Evolutionary conservation across 306 rosid genomes (phyloP), one percentile per base, ranked within the genome.

Genomic region (Oemleria cerasiformis): DNA sequence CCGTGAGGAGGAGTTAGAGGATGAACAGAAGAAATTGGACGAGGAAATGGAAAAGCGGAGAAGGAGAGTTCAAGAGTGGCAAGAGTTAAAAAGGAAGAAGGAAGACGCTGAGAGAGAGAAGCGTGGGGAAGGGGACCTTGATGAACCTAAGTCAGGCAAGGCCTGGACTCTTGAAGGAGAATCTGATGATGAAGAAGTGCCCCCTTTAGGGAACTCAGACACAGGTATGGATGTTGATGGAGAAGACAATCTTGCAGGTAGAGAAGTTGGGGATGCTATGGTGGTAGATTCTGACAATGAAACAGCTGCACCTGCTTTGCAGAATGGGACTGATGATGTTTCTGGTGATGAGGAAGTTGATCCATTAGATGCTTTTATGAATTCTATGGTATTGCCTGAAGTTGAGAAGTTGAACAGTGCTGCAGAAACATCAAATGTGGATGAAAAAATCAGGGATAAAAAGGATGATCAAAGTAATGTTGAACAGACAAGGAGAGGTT

Each of bases 21-120:
- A 85, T 49, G 96, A 90, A 69, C 90, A 90, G 57, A 82, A 36
- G 69, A 90, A 78, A 79, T 77, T 92, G 80, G 98, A 92, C 71
- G 96, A 92, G 45, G 96, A 92, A 73, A 88, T 90, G 92, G 98
- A 92, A 77, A 92, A 90, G 83, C 72, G 98, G 73, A 85, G 98
- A 83, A 85, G 98, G 73, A 90, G 96, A 79, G 98, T 90, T 68
- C 98, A 86, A 79, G 96, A 90, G 75, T 90, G 96, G 98, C 96
- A 90, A 66, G 96, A 92, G 78, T 74, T 82, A 56, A 88, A 81
- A 81, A 92, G 96, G 84, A 84, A 84, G 83, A 81, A 86, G 75
- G 96, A 92, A 79, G 96, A 86, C 72, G 90, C 78, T 20, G 96
- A 92, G 71, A 78, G 82, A 82, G 92, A 88, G 74, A 90, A 90